Conservation (phyloP, 2,329 filamentous ascomycete genomes). For the Claviceps sp. region DNA sequence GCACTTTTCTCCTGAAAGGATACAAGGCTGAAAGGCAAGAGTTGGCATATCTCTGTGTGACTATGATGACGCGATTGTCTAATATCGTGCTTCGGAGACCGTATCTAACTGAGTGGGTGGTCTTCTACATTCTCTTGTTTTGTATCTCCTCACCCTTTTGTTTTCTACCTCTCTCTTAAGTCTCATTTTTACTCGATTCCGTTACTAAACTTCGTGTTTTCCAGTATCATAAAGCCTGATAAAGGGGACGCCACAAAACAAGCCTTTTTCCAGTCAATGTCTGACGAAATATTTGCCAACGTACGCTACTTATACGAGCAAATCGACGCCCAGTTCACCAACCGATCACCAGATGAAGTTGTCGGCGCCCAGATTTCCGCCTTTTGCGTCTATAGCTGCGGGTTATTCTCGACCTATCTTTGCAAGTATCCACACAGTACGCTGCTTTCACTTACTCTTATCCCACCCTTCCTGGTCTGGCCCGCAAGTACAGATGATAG, state of each 20-base stretch:
- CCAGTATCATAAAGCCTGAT: constrained; percentile 30
- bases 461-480: background rate
- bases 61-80: constrained; percentile 41
- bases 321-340: constrained; percentile 36
- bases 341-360: constrained; percentile 31
- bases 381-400: constrained; percentile 42
- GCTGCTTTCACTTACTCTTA: constrained; percentile 8
- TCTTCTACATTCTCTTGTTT: background rate
- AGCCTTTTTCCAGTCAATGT: constrained; percentile 29
- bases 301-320: constrained; percentile 34
- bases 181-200: background rate
- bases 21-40: constrained; percentile 37
- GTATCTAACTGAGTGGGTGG: constrained; percentile 34
- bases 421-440: constrained; percentile 37
- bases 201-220: background rate
- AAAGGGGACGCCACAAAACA: constrained; percentile 23
- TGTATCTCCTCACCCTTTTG: too few relatives aligned
- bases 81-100: constrained; percentile 42
- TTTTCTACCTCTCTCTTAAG: background rate
- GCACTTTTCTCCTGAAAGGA: constrained; percentile 24
- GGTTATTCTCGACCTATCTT: constrained; percentile 36
- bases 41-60: constrained; percentile 39
- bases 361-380: constrained; percentile 41
- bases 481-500: background rate
- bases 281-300: constrained; percentile 34